Base-by-base conservation (phyloP, 345 rosid genomes). In the Lagerstroemia speciosa region DNA sequence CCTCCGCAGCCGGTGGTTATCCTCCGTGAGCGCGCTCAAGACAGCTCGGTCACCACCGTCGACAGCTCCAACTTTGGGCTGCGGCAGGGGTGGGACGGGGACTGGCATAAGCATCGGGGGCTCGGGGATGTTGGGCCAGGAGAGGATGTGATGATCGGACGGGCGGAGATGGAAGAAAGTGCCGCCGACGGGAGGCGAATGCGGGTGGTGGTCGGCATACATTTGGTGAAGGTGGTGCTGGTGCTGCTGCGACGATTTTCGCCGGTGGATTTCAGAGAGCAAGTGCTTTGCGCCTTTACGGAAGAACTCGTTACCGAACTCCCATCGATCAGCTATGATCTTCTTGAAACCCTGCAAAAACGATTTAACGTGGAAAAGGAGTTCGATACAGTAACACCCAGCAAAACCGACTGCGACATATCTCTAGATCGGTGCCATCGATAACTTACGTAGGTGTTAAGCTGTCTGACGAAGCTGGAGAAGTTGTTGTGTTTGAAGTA, bases 311-410 rank as follows among this genome's bases (percentile, higher is more conserved):
- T 87, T 87, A 0, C 84, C 89, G 68, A 87, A 87, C 77, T 87
- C 92, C 92, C 92, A 87, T 79, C 89, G 78, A 26, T 84, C 87
- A 17, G 89, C 79, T 0, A 81, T 83, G 34, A 83, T 73, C 71
- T 87, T 84, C 80, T 77, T 87, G 62, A 87, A 87, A 65, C 89
- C 92, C 92, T 86, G 76, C 37, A 60, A 20, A 62, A 38, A 63
- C 15, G n/a, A 32, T n/a, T n/a, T n/a, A n/a, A n/a, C n/a, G n/a
- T n/a, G 32, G 29, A 43, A 19, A 33, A 41, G 6, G 14, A 41
- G 16, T 41, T 2, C 14, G 46, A 5, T 41, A 41, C 6, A 41
- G n/a, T n/a, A n/a, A n/a, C n/a, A n/a, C n/a, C n/a, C 41, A 10
- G 41, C 10, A 38, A 10, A 40, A 52, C 41, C 52, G 20, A 14